These are phyloP conservation scores for Pythium phragmiticola DNA, from an alignment of 352 stramenopile genomes.

Conservation along the genomic window DNA sequence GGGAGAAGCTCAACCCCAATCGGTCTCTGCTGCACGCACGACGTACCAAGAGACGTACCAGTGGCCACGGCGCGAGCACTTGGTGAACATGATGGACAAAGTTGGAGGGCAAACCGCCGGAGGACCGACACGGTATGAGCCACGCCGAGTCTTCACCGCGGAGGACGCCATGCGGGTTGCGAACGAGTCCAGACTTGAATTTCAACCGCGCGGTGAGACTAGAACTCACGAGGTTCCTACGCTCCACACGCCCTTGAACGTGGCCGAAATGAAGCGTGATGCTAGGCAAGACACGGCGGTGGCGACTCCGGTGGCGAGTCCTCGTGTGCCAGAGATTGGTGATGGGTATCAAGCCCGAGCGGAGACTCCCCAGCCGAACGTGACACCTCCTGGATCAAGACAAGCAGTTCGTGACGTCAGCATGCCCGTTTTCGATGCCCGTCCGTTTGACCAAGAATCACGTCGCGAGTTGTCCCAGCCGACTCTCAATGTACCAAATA, in stretches of 20 bases:
- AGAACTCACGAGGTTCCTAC: neutral
- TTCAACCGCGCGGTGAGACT: conserved; percentile 13
- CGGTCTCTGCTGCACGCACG: neutral
- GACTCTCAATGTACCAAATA: neutral
- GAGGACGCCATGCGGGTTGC: conserved; percentile 39
- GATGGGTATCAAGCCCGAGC: neutral
- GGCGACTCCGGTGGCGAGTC: neutral
- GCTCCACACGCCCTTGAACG: neutral
- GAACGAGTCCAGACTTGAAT: conserved; percentile 33
- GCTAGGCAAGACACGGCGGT: neutral
- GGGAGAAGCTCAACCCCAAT: neutral
- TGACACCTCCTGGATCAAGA: neutral
- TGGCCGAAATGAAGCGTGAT: neutral
- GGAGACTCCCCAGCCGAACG: neutral
- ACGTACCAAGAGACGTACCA: conserved; percentile 24
- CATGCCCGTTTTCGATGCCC: neutral
- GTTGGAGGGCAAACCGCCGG: conserved; percentile 19
- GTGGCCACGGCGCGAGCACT: conserved; percentile 10
- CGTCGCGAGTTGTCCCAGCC: neutral
- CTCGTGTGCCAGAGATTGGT: neutral
- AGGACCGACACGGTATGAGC: conserved; percentile 20
- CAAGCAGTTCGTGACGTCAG: neutral
- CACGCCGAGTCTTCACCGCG: conserved; percentile 30
- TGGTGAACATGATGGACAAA: conserved; percentile 11
- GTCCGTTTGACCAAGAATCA: neutral